These are phyloP conservation scores for Fusarium sp. DNA, from an alignment of 2,329 filamentous ascomycete species.

Conservation along the genomic window DNA sequence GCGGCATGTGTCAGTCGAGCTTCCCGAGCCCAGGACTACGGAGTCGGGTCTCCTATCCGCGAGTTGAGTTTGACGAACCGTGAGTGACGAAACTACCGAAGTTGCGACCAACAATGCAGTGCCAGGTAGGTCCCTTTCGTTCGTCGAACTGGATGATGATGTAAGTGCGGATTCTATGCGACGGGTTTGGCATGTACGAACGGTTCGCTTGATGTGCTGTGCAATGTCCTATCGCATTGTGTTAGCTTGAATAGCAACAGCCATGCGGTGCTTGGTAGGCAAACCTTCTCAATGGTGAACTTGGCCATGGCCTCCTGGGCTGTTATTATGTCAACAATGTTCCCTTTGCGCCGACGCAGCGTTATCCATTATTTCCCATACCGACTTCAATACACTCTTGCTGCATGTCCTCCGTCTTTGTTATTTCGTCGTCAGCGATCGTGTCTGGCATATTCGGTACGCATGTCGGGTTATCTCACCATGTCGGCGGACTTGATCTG, in stretches of 20 bases:
- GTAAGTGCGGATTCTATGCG: conserved; percentile 27
- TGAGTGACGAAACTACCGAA: conserved; percentile 99
- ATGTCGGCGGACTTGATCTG: conserved; percentile 99
- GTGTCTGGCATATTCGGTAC: conserved; percentile 20
- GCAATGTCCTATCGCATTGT: conserved; percentile 81
- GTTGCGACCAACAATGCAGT: conserved; percentile 98
- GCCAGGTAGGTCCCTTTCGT: conserved; percentile 97
- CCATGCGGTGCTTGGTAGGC: conserved; percentile 19
- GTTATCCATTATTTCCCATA: conserved; percentile 61
- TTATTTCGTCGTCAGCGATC: conserved; percentile 49
- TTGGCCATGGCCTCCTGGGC: conserved; percentile 74
- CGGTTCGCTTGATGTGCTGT: conserved; percentile 94
- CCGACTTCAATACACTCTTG: conserved; percentile 94
- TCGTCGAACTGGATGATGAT: conserved; percentile 81
- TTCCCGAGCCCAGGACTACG: conserved; percentile 5
- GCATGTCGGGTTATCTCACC: conserved; percentile 68
- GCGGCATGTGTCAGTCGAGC: conserved; percentile 42
- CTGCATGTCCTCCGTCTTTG: conserved; percentile 96
- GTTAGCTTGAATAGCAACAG: conserved; percentile 30
- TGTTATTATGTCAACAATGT: conserved; percentile 52
- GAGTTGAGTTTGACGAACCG: conserved; percentile 67
- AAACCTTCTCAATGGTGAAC: conserved; percentile 72
- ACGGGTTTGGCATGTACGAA: conserved; percentile 53
- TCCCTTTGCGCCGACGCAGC: conserved; percentile 8
- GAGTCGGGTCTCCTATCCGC: neutral